phyloP scores from a whole-genome alignment of 192 early-diverging fungal species.

The Backusella liffmaniae region DNA sequence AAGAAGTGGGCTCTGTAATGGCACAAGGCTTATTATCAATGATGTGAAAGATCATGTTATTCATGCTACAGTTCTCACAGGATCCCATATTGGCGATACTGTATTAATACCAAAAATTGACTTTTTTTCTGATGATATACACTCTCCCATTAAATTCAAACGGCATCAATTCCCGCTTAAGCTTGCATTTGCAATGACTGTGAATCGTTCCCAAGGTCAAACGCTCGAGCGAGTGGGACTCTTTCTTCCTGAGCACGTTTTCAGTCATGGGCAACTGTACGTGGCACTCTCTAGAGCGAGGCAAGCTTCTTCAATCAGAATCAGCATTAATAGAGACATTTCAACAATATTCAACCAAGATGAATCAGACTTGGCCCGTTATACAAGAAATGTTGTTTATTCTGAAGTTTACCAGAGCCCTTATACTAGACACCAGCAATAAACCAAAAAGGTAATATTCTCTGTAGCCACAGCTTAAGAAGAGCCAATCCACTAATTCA shows the following conservation, averaged over 20 bases:
- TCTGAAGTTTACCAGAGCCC: neutral
- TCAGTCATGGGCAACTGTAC: no score
- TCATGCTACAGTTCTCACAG: constrained; percentile 16
- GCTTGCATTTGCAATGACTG: constrained; percentile 26
- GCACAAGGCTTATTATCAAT: constrained; percentile 18
- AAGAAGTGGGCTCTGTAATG: constrained; percentile 22
- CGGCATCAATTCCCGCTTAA: constrained; percentile 17
- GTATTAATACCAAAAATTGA: constrained; percentile 25
- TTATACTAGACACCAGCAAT: no score
- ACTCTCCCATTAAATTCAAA: neutral
- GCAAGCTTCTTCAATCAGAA: neutral
- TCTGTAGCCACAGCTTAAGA: no score
- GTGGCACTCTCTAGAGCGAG: constrained; percentile 17
- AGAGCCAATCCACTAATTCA: no score
- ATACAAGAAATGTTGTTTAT: neutral
- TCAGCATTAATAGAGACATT: no score
- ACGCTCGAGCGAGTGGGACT: constrained; percentile 20
- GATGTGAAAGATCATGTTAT: neutral
- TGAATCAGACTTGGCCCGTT: no score
- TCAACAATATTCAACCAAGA: no score
- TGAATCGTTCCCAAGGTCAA: constrained; percentile 30
- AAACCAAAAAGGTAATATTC: no score
- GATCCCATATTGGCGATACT: constrained; percentile 12
- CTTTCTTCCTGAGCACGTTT: constrained; percentile 15
- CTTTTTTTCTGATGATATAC: neutral